Evolutionary conservation across 2,329 filamentous ascomycete genomes (phyloP).

Genomic region (Ceratocystis lukuohia): DNA sequence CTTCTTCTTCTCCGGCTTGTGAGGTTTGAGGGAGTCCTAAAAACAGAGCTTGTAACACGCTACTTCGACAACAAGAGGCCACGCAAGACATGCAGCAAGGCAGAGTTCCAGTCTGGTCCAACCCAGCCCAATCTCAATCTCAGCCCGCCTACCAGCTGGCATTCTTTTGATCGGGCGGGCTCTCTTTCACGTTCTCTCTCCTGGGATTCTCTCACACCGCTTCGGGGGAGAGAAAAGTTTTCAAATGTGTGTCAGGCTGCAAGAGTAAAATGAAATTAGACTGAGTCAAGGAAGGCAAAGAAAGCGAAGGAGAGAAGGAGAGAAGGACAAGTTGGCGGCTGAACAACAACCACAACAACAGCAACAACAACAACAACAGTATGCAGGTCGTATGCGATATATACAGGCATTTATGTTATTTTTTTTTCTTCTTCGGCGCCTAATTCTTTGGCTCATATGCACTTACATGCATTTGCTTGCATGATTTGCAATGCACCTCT

Average conservation of each 20-base stretch:
- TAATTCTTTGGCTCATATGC: background rate
- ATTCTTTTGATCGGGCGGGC: no score
- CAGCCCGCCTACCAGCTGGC: no score
- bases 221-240: background rate
- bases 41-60: background rate
- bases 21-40: background rate
- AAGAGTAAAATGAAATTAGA: background rate
- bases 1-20: background rate
- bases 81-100: background rate
- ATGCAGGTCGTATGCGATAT: background rate
- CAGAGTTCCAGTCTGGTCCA: no score
- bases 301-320: background rate
- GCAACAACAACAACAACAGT: background rate
- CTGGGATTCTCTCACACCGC: background rate
- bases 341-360: background rate
- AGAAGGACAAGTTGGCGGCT: no score
- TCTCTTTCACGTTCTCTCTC: no score
- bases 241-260: background rate
- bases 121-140: no score
- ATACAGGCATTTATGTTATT: background rate
- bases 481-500: background rate
- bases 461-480: background rate
- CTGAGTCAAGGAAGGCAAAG: background rate
- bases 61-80: background rate
- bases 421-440: background rate